Percentiles rank a stretch among this genome's conserved stretches.
These are phyloP conservation scores for Xerophyta viscosa DNA, from an alignment of 106 monocot genomes.

Conservation along the genomic window DNA sequence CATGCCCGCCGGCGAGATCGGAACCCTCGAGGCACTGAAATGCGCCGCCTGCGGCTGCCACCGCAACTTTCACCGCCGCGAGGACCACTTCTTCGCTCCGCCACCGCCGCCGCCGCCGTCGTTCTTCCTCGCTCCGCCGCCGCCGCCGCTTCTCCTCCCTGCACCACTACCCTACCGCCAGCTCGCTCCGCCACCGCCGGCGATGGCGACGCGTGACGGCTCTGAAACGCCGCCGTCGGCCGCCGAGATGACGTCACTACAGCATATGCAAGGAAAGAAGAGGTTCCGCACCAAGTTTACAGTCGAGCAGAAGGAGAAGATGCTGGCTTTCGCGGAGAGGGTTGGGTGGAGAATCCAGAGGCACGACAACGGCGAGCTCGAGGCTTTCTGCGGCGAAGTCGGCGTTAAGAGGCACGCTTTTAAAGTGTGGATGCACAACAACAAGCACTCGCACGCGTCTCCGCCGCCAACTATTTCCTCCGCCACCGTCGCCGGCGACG, in stretches of 20 bases:
- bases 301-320: slow-evolving; percentile 72
- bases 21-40: slow-evolving; percentile 33
- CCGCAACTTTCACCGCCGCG: slow-evolving; percentile 33
- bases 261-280: slow-evolving; percentile 20
- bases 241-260: no score
- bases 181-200: slow-evolving; percentile 8
- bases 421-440: slow-evolving; percentile 86
- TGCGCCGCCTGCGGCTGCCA: slow-evolving; percentile 43
- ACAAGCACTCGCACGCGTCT: slow-evolving; percentile 46
- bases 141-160: not conserved
- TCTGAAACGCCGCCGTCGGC: slow-evolving; percentile 59
- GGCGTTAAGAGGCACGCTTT: slow-evolving; percentile 61
- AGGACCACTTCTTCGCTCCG: no score
- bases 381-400: slow-evolving; percentile 60
- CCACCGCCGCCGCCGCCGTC: no score
- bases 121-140: not conserved
- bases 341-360: slow-evolving; percentile 78
- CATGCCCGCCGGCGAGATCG: slow-evolving; percentile 27
- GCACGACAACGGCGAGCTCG: slow-evolving; percentile 50
- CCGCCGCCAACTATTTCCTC: no score
- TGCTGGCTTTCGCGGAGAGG: slow-evolving; percentile 73
- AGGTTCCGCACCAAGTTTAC: slow-evolving; percentile 42
- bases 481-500: no score
- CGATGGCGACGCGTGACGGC: slow-evolving; percentile 18
- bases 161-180: slow-evolving; percentile 10